Conservation (phyloP, 1,284 basidiomycete species). For the Boletus subluridellus region DNA sequence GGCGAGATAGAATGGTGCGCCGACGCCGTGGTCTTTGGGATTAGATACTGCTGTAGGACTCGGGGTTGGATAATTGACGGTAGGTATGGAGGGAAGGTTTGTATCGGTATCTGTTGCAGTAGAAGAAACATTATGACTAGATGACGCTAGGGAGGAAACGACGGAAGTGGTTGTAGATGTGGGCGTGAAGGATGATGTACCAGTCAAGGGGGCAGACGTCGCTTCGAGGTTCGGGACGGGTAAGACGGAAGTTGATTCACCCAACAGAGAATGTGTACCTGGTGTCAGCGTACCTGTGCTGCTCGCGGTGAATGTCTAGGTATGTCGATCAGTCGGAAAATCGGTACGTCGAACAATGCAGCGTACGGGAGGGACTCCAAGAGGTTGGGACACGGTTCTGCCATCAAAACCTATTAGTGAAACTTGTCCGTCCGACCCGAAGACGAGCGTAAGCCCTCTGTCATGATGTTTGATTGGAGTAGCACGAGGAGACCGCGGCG, state of each 20-base stretch:
- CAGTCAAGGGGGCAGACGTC: conserved; percentile 11
- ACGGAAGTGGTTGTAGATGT: neutral
- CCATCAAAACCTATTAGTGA: conserved; percentile 23
- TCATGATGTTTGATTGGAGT: conserved; percentile 14
- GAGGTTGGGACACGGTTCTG: conserved; percentile 6
- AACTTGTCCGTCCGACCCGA: conserved; percentile 29
- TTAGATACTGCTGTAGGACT: conserved; percentile 18
- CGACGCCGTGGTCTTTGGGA: conserved; percentile 24
- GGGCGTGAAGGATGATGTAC: neutral
- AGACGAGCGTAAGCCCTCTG: conserved; percentile 26
- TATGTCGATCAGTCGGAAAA: neutral
- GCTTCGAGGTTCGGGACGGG: conserved; percentile 20
- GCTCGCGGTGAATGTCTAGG: conserved; percentile 12
- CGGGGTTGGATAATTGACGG: conserved; percentile 22
- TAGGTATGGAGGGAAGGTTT: conserved; percentile 25
- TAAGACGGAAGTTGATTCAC: conserved; percentile 4
- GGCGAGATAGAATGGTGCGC: conserved; percentile 35
- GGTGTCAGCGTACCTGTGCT: neutral
- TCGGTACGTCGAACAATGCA: neutral
- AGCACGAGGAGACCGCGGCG: conserved; percentile 6
- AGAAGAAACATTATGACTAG: conserved; percentile 4
- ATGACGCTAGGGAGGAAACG: conserved; percentile 5
- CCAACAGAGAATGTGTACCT: conserved; percentile 4
- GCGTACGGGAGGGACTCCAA: conserved; percentile 9
- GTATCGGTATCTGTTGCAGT: conserved; percentile 18